Evolutionary conservation across 2,329 filamentous ascomycete species (phyloP), one percentile per base, ranked within the genome.

Genomic region (Fusarium albosuccineum): DNA sequence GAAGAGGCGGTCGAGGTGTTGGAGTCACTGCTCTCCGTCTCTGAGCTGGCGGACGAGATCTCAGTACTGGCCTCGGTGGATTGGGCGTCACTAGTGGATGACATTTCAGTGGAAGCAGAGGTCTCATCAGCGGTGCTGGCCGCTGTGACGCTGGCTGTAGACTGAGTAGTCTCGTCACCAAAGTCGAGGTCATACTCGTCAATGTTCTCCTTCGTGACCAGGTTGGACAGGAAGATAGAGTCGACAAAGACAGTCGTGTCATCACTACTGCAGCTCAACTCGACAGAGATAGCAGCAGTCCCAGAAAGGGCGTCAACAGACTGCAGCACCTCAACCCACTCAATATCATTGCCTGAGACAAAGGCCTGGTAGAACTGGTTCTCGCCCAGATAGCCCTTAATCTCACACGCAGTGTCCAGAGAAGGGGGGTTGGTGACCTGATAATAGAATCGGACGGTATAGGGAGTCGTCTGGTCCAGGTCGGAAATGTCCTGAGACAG

Each of bases 191-290:
- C 6, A 0, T 64, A 53, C 11, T 48, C 41, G 3, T 67, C 9
- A 7, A 71, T 71, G 2, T 49, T 69, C 8, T 58, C 37, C 1
- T 68, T 65, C 3, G 68, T 71, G 13, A 71, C 65, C 10, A 64
- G 46, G 30, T 71, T 66, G 3, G 68, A 71, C 37, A 71, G 57
- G 4, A 71, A 71, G 57, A 71, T 69, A 0, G 68, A 68, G 10
- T 71, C 68, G 5, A 71, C 22, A 6, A 67, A 64, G 0, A 69
- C 48, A 1, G 49, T 39, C 1, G 62, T 57, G 16, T 46, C 27
- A 29, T 29, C 26, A 46, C 44, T 29, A 6, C 33, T n/a, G 10
- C 68, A 71, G 6, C 13, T 41, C 4, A 71, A 17, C 0, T n/a
- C 17, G 10, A 71, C 51, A 0, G 17, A 22, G 14, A 71, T 49